phyloP scores from a whole-genome alignment of 441 rosid genomes.

The Adansonia grandidieri region DNA sequence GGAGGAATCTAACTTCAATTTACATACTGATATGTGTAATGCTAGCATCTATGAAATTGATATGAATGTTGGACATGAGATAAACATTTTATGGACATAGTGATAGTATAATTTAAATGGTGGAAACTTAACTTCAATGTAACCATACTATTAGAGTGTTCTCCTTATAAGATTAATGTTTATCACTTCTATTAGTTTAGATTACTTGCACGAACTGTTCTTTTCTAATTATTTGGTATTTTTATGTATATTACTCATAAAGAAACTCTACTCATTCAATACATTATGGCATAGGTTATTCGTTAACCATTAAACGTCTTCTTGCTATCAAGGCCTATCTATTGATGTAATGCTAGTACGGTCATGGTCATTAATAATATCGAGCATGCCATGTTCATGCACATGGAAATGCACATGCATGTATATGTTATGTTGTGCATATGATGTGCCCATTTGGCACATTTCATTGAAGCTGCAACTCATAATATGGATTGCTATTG shows the following conservation, averaged over 20 bases:
- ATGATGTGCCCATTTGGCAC: background rate
- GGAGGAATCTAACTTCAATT: too few relatives aligned
- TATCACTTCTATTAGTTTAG: background rate
- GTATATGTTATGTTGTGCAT: background rate
- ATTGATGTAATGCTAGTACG: background rate
- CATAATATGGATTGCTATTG: background rate
- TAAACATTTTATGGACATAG: too few relatives aligned
- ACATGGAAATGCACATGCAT: conserved; percentile 19
- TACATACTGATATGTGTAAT: too few relatives aligned
- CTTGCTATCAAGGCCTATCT: background rate
- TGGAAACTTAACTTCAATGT: background rate
- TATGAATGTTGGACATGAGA: too few relatives aligned
- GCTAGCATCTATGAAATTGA: too few relatives aligned
- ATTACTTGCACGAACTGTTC: background rate
- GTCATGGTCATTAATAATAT: background rate
- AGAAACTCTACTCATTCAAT: background rate
- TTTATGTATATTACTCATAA: background rate
- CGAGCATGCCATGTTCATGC: background rate
- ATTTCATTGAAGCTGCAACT: background rate
- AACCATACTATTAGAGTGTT: background rate
- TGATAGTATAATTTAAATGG: too few relatives aligned
- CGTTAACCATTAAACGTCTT: background rate
- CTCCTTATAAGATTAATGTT: background rate
- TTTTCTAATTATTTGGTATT: background rate
- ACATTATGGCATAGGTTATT: background rate